These are phyloP conservation scores for Cercospora sp. DNA, from an alignment of 2,329 filamentous ascomycete species.

Conservation along the genomic window DNA sequence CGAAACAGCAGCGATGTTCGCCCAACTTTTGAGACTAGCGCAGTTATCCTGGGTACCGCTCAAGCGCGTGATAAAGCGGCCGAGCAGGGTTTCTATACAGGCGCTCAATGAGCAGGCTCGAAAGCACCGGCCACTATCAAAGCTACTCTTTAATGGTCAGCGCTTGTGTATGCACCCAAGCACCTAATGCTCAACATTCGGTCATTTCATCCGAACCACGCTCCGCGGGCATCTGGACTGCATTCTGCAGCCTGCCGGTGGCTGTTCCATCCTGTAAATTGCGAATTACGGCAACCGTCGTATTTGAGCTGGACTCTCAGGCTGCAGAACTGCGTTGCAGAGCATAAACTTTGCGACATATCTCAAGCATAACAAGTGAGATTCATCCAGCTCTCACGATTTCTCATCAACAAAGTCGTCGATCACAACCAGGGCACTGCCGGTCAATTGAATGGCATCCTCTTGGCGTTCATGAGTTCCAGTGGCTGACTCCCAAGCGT, in stretches of 20 bases:
- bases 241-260: background rate
- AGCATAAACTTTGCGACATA: background rate
- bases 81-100: background rate
- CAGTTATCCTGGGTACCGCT: background rate
- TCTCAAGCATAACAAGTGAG: background rate
- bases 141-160: background rate
- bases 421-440: background rate
- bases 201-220: background rate
- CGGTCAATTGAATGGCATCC: background rate
- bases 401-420: background rate
- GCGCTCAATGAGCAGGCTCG: background rate
- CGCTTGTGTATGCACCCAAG: background rate
- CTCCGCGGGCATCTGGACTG: background rate
- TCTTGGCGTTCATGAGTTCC: background rate
- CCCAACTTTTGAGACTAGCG: background rate
- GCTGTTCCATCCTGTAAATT: background rate
- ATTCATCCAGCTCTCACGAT: background rate
- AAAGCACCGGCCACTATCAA: conserved; percentile 2
- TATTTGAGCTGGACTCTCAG: background rate
- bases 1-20: background rate
- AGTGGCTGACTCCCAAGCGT: background rate
- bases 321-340: background rate
- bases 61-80: background rate
- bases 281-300: background rate
- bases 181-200: background rate